Evolutionary conservation across 331 rosid species (phyloP), one percentile per base, ranked within the genome.

Genomic region (Acacia pycnantha): DNA sequence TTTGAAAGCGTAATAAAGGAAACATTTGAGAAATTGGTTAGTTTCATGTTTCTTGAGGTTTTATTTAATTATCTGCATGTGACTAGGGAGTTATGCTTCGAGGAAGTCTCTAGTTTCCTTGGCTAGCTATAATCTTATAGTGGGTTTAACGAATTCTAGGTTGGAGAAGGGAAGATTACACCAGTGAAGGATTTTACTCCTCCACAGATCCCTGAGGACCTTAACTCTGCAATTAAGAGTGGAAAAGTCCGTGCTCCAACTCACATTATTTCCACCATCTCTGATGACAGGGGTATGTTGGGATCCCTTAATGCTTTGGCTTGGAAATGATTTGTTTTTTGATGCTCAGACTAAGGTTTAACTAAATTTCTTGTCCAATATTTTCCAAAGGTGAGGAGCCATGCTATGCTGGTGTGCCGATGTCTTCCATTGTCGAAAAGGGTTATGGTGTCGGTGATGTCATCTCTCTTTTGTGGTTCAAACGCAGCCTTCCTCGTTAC

Each of bases 161-260:
- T 82, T 65, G 88, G 82, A 76, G 89, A 76, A 66, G 94, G 94
- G 47, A 87, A 87, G 77, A 90, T 91, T 82, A 21, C 90, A 74
- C 88, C 91, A 11, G 88, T 91, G 69, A 91, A 91, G 89, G 97
- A 94, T 82, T 80, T 90, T 75, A 87, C 73, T 74, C 97, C 97
- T 87, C 98, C 97, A 59, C 98, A 88, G 83, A 92, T 94, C 79
- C 98, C 98, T 8, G 98, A 94, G 85, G 98, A 94, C 87, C 93
- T 94, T 73, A 91, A 75, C 85, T 84, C 83, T 26, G 98, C 98
- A 56, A 94, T 94, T 75, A 92, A 79, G 92, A 92, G 96, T 22
- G 98, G 98, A 77, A 94, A 94, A 88, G 97, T 94, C 78, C 95
- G 98, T 40, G 96, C 97, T 48, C 98, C 98, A 56, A 94, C 98